phyloP scores from a whole-genome alignment of 2,329 filamentous ascomycete genomes.

The Colletotrichum filicis region DNA sequence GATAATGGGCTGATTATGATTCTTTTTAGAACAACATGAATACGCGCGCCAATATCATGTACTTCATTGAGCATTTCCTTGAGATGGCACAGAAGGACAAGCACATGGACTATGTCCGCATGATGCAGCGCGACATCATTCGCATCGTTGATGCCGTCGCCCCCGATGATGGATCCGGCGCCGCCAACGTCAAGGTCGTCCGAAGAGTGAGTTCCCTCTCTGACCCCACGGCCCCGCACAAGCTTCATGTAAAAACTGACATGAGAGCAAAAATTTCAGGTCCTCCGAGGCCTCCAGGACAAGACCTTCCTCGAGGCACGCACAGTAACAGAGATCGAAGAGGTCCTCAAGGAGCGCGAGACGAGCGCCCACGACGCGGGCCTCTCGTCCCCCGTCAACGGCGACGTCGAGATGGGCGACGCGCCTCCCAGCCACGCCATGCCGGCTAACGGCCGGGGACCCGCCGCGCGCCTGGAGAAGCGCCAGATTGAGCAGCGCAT shows the following conservation, averaged over 20 bases:
- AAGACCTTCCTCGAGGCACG: constrained; percentile 81
- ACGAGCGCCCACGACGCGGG: constrained; percentile 67
- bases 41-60: constrained; percentile 97
- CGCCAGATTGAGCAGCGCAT: constrained; percentile 94
- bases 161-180: constrained; percentile 85
- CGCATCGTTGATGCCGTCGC: constrained; percentile 92
- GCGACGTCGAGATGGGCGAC: constrained; percentile 53
- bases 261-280: constrained; percentile 52
- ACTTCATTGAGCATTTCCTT: constrained; percentile 95
- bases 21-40: constrained; percentile 86
- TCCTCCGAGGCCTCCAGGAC: constrained; percentile 74
- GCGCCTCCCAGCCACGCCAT: constrained; percentile 54
- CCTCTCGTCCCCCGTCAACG: constrained; percentile 60
- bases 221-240: neutral
- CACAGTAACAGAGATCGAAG: constrained; percentile 83
- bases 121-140: constrained; percentile 95
- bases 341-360: constrained; percentile 83
- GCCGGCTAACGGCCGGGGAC: constrained; percentile 44
- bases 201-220: constrained; percentile 70
- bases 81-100: constrained; percentile 83
- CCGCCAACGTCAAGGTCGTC: constrained; percentile 93
- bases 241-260: constrained; percentile 14
- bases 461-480: constrained; percentile 71
- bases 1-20: constrained; percentile 18
- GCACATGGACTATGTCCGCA: constrained; percentile 84